Evolutionary conservation across 768 basidiomycete species (phyloP), one percentile per base, ranked within the genome.

Genomic region (Boletus coccyginus): DNA sequence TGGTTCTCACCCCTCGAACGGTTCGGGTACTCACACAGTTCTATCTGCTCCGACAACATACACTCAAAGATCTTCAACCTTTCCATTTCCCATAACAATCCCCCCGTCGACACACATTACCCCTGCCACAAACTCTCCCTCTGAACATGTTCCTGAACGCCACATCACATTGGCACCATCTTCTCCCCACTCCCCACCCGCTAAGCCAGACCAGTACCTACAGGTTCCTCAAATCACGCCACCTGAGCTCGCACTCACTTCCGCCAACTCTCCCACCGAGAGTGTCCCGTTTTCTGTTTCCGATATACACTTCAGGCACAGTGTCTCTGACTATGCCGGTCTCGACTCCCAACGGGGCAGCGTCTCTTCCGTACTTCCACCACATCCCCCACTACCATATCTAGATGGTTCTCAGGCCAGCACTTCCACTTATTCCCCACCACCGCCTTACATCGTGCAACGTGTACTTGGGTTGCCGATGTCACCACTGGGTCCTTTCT

Each of bases 211-310:
- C 53, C 56, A 74, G 59, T 64, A 69, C 63, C 38, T 70, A 59
- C 73, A 39, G 66, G 73, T 60, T 36, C 63, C 57, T 27, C 57
- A 52, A 5, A 47, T 47, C 13, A 35, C 57, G 9, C 58, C 60
- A 33, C 78, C 75, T 14, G 62, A 66, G 4, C 60, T 63, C 44
- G 57, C 60, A 32, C 65, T 46, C 63, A 32, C 70, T n/a, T 65
- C 67, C 46, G 63, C 75, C 32, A 74, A 70, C 31, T 83, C 84
- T 14, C 83, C 82, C 38, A 80, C 81, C 0, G 81, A 85, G 46
- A 85, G 83, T 54, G 71, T 84, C 38, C 80, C 82, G 2, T 73
- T 81, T 54, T 80, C 82, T 16, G 76, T 81, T n/a, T 80, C 80
- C 16, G 82, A 83, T 12, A 70, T 82, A 33, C 73, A 79, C 47